A percentile compares a stretch with the other conserved stretches of the same genome.
phyloP scores from a whole-genome alignment of 352 stramenopile species.

The Pythium oligandrum region DNA sequence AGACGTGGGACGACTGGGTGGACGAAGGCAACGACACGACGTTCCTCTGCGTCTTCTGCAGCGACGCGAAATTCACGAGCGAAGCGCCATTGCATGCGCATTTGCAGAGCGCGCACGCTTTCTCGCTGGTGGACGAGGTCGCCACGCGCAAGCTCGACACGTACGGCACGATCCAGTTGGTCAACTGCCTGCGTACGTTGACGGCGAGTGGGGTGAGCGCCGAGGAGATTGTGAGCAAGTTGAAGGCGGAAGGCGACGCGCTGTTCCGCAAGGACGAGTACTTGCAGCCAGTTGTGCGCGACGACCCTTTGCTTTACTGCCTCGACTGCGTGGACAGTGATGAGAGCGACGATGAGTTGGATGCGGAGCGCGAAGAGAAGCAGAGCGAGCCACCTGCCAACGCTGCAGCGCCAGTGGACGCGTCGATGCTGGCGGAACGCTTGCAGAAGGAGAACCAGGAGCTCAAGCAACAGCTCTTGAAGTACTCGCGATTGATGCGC shows the following conservation, averaged over 20 bases:
- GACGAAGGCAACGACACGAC: constrained; percentile 46
- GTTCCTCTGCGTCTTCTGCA: constrained; percentile 75
- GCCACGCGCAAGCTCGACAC: constrained; percentile 50
- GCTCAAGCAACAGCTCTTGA: constrained; percentile 66
- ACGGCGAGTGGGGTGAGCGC: constrained; percentile 29
- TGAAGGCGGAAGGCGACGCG: constrained; percentile 33
- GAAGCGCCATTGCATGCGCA: constrained; percentile 61
- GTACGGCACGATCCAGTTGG: constrained; percentile 74
- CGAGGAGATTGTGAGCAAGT: constrained; percentile 38
- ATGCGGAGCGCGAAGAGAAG: constrained; percentile 27
- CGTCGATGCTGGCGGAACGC: constrained; percentile 26
- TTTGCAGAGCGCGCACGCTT: constrained; percentile 43
- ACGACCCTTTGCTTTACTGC: constrained; percentile 82
- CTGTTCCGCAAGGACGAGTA: constrained; percentile 68
- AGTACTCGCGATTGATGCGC: constrained; percentile 68
- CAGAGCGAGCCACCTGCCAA: constrained; percentile 19
- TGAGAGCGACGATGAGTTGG: constrained; percentile 39
- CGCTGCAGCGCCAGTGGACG: constrained; percentile 6
- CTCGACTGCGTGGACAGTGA: constrained; percentile 63
- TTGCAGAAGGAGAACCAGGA: constrained; percentile 63
- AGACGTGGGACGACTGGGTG: constrained; percentile 86
- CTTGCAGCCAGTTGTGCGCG: constrained; percentile 65
- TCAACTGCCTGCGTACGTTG: constrained; percentile 68
- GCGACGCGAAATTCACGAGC: constrained; percentile 25
- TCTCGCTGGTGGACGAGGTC: constrained; percentile 58